Conservation (phyloP, 1,139 yeast genomes). For the Torulaspora pretoriensis region DNA sequence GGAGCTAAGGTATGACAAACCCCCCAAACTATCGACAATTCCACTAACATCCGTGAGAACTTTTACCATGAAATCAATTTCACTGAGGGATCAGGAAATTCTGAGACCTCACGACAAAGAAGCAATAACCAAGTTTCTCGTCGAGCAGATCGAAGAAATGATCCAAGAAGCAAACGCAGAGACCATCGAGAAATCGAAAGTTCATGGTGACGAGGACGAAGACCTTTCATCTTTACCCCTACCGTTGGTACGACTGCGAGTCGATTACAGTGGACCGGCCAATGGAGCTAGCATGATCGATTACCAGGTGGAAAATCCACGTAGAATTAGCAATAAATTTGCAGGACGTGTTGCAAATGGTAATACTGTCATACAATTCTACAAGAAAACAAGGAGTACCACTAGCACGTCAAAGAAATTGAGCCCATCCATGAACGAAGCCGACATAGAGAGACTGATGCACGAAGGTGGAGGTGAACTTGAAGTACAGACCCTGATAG, state of each 20-base stretch:
- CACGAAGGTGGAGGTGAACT: conserved; percentile 38
- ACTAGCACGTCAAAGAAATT: conserved; percentile 27
- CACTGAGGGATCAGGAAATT: conserved; percentile 49
- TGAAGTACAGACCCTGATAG: conserved; percentile 57
- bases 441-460: conserved; percentile 25
- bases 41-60: conserved; percentile 76
- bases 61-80: conserved; percentile 66
- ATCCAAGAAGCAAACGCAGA: conserved; percentile 55
- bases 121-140: conserved; percentile 58
- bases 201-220: conserved; percentile 28
- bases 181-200: conserved; percentile 41
- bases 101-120: conserved; percentile 63
- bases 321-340: conserved; percentile 83
- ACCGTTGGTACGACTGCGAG: conserved; percentile 77
- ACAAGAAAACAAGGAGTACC: conserved; percentile 42
- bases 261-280: conserved; percentile 69
- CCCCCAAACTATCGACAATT: conserved; percentile 59
- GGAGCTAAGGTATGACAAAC: conserved; percentile 52
- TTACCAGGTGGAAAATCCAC: conserved; percentile 84
- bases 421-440: conserved; percentile 29
- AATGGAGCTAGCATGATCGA: conserved; percentile 40
- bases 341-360: conserved; percentile 89
- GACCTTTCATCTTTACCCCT: conserved; percentile 45
- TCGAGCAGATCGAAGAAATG: conserved; percentile 60
- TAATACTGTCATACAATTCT: conserved; percentile 75